A percentile compares a stretch with the other conserved stretches of the same genome.
These are phyloP conservation scores for Exsudoporus frostii DNA, from an alignment of 768 basidiomycete species.

Conservation along the genomic window DNA sequence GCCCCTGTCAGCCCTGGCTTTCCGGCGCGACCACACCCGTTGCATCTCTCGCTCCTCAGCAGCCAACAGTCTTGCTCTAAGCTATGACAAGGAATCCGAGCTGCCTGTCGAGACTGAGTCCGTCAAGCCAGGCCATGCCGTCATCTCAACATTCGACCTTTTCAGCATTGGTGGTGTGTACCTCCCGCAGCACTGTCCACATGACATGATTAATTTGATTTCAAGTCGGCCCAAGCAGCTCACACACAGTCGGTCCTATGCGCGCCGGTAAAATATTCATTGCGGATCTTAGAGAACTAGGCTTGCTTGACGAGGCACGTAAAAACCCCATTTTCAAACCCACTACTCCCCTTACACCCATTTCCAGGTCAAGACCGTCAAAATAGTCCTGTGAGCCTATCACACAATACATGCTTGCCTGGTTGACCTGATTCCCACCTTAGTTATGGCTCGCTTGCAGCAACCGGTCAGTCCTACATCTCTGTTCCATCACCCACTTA, in stretches of 20 bases:
- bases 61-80: neutral
- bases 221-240: constrained; percentile 58
- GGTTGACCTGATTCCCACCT: neutral
- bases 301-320: constrained; percentile 63
- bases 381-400: constrained; percentile 75
- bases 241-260: constrained; percentile 82
- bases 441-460: constrained; percentile 90
- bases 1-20: neutral
- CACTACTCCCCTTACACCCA: neutral
- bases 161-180: constrained; percentile 83
- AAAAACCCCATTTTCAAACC: neutral
- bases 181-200: neutral
- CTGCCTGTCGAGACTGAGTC: constrained; percentile 8
- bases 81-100: constrained; percentile 1
- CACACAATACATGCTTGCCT: neutral
- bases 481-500: constrained; percentile 3
- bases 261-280: constrained; percentile 89
- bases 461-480: constrained; percentile 59
- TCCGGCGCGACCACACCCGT: constrained; percentile 9
- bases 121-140: constrained; percentile 69
- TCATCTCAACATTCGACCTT: constrained; percentile 90
- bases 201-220: constrained; percentile 16
- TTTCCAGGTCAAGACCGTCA: constrained; percentile 68
- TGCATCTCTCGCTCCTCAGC: constrained; percentile 12
- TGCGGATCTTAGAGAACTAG: constrained; percentile 63